phyloP scores from a whole-genome alignment of 257 asterid species.

The Cynanchum wilfordii region DNA sequence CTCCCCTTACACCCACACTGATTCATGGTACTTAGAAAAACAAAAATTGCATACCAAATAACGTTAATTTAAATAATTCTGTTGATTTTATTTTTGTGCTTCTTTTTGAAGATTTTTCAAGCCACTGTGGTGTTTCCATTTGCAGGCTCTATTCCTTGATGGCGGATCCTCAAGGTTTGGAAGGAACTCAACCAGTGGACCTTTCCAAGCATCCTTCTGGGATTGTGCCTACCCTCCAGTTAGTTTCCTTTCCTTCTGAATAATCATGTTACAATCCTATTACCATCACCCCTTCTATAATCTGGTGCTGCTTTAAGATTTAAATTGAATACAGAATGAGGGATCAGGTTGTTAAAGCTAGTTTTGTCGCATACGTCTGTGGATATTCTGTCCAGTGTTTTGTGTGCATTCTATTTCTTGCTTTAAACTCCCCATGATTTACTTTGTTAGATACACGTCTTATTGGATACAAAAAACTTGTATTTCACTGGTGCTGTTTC shows the following conservation, averaged over 20 bases:
- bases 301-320: not conserved
- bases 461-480: not conserved
- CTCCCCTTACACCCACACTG: not conserved
- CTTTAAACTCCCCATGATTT: not conserved
- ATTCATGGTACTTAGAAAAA: not conserved
- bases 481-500: not conserved
- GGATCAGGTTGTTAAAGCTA: not conserved
- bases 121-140: not conserved
- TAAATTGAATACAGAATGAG: not conserved
- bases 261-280: not conserved
- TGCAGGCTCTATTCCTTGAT: conserved; percentile 12
- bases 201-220: conserved; percentile 77
- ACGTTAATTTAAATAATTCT: not conserved
- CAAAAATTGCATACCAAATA: not conserved
- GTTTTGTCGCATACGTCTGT: no score
- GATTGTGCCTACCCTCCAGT: conserved; percentile 85
- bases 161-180: conserved; percentile 76
- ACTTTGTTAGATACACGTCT: no score
- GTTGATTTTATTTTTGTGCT: not conserved
- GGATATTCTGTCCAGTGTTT: no score
- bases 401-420: not conserved
- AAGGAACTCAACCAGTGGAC: conserved; percentile 80
- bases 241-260: conserved; percentile 18
- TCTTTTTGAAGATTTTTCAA: not conserved
- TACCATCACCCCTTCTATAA: not conserved